A percentile compares a stretch with the other conserved stretches of the same genome.
Conservation (phyloP, 176 grass and related monocot genomes). For the Otatea glauca region DNA sequence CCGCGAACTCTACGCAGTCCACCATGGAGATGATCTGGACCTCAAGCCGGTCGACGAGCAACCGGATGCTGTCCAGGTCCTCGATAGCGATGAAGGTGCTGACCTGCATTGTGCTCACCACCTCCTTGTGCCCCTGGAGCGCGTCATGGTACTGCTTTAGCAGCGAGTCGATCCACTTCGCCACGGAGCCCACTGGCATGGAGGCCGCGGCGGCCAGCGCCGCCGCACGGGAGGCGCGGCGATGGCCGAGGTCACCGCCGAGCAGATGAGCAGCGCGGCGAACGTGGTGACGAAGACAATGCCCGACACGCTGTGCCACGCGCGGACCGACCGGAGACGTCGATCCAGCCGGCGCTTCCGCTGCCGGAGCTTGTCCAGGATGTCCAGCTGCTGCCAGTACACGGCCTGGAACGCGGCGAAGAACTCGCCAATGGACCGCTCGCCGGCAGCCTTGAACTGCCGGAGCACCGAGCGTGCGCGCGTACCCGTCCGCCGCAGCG, state of each 20-base stretch:
- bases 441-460: constrained; percentile 47
- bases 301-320: constrained; percentile 57
- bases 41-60: constrained; percentile 57
- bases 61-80: constrained; percentile 56
- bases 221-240: too few species aligned
- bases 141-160: constrained; percentile 50
- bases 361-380: constrained; percentile 51
- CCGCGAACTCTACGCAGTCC: constrained; percentile 39
- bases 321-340: constrained; percentile 48
- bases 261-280: constrained; percentile 47
- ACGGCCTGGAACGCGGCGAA: constrained; percentile 51
- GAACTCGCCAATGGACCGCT: constrained; percentile 63
- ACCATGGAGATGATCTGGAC: constrained; percentile 40
- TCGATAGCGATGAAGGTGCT: constrained; percentile 51
- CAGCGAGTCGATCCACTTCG: constrained; percentile 60
- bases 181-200: constrained; percentile 47
- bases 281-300: constrained; percentile 59
- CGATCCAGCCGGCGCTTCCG: constrained; percentile 52
- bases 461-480: constrained; percentile 47
- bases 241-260: constrained; percentile 47
- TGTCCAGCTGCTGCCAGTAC: constrained; percentile 47
- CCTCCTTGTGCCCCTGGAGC: constrained; percentile 35
- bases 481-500: constrained; percentile 17
- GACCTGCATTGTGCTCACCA: constrained; percentile 48
- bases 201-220: too few species aligned